Evolutionary conservation across 2,329 filamentous ascomycete genomes (phyloP).

Genomic region (Colletotrichum shisoi): DNA sequence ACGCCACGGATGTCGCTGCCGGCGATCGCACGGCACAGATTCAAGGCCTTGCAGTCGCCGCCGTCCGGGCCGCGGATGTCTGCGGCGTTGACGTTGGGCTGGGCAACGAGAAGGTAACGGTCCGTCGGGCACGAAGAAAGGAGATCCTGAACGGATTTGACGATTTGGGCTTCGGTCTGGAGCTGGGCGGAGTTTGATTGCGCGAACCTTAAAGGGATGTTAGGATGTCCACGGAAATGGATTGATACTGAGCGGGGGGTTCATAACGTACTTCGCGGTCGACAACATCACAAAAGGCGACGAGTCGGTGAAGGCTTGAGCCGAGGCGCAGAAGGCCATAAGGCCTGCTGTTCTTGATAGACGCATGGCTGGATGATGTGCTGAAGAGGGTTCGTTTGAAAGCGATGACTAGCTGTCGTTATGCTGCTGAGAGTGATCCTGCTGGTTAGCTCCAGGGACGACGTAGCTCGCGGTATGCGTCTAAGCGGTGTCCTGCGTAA

Average conservation of each 20-base stretch:
- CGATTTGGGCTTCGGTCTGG: conserved; percentile 57
- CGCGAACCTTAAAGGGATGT: conserved; percentile 46
- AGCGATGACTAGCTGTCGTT: conserved; percentile 32
- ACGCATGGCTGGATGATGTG: conserved; percentile 57
- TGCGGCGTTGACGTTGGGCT: conserved; percentile 74
- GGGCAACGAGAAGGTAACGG: conserved; percentile 78
- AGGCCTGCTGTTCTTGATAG: conserved; percentile 59
- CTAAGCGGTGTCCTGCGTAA: conserved; percentile 13
- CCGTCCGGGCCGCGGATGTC: conserved; percentile 66
- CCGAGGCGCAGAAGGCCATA: conserved; percentile 64
- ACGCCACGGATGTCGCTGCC: conserved; percentile 49
- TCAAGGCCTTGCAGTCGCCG: conserved; percentile 59
- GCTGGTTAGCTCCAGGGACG: conserved; percentile 18
- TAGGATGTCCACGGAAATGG: conserved; percentile 25
- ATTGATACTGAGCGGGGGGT: neutral
- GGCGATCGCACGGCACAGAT: conserved; percentile 56
- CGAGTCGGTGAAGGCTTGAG: conserved; percentile 81
- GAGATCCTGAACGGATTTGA: conserved; percentile 56
- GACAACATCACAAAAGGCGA: conserved; percentile 91
- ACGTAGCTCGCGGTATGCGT: conserved; percentile 22
- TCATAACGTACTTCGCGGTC: conserved; percentile 72
- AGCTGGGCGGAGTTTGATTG: conserved; percentile 53
- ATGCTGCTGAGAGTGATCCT: conserved; percentile 20
- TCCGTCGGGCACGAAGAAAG: conserved; percentile 75
- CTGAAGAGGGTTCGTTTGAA: conserved; percentile 26